Base-by-base conservation (phyloP, 768 basidiomycete species). In the Mycena olivaceomarginata region DNA sequence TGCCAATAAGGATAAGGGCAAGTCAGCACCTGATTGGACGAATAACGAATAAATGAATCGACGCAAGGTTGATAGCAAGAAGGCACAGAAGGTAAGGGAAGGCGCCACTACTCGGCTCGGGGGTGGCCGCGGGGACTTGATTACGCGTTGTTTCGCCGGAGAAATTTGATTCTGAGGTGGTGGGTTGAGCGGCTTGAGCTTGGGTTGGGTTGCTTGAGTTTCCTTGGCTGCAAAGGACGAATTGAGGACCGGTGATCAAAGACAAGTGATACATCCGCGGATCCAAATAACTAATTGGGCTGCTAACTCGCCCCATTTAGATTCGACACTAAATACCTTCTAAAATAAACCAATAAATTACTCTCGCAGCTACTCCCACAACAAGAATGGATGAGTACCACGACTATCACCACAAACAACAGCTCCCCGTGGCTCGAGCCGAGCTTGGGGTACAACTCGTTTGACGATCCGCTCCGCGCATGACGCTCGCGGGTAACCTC, bases 401-500 rank as follows among this genome's bases (percentile, higher is more conserved):
- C 3, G 31, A 31, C 31, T 31, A 31, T 31, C 31, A 3, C 31
- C 4, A 31, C 31, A 31, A 4, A 31, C 2, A 31, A 31, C 31
- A 31, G 31, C 31, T 31, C 31, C 31, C 31, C 31, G 31, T 31
- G 31, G 31, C 31, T 31, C 31, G 31, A 45, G 6, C 43, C 43
- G 43, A 2, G 43, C 43, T 45, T 45, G 43, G 15, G 43, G 6
- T 5, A 15, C 43, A 45, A 45, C 31, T 3, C 31, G 4, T 4
- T 31, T 3, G 31, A 31, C 4, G 31, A 31, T 31, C 31, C 31
- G 31, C 31, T 31, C 31, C 31, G 68, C 72, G 74, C 57, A 70
- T 85, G 59, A 84, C 87, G 6, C 87, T 94, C 37, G 89, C 91
- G 0, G 93, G 93, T 41, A 92, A 92, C 0, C 87, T 94, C 48